A percentile compares a stretch with the other conserved stretches of the same genome.
Conservation (phyloP, 805 yeast species). For the Pichia membranifaciens region DNA sequence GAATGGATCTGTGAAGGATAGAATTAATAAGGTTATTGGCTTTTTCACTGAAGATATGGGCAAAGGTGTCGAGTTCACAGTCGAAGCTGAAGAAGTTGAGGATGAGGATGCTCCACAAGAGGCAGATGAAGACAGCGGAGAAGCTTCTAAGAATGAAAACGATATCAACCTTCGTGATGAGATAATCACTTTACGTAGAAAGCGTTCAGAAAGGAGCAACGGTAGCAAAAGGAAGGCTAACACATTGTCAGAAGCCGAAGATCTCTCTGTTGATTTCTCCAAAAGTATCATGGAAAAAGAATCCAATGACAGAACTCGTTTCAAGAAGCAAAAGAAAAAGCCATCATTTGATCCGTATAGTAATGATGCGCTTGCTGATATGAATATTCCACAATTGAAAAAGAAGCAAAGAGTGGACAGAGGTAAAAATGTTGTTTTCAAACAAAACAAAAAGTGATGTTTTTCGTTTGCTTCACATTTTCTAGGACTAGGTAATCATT, state of each 20-base stretch:
- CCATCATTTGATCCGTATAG: slow-evolving; percentile 56
- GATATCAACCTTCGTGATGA: slow-evolving; percentile 22
- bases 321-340: slow-evolving; percentile 26
- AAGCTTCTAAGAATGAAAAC: not conserved
- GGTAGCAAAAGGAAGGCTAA: slow-evolving; percentile 13
- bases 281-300: slow-evolving; percentile 21
- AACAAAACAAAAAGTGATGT: slow-evolving; percentile 6
- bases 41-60: slow-evolving; percentile 14
- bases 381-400: slow-evolving; percentile 22
- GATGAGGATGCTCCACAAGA: slow-evolving; percentile 9
- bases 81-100: slow-evolving; percentile 18
- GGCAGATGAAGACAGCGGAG: not conserved
- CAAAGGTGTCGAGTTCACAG: slow-evolving; percentile 15
- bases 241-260: slow-evolving; percentile 18
- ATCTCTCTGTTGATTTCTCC: slow-evolving; percentile 26
- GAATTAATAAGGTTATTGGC: slow-evolving; percentile 17
- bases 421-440: slow-evolving; percentile 27
- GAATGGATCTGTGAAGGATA: slow-evolving; percentile 13
- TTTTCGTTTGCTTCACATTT: no score
- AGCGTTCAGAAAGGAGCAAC: slow-evolving; percentile 11
- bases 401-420: slow-evolving; percentile 24
- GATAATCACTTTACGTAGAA: slow-evolving; percentile 28
- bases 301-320: slow-evolving; percentile 6
- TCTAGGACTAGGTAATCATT: no score
- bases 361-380: slow-evolving; percentile 19